Percentiles rank a stretch among this genome's conserved stretches.
Conservation (phyloP, 805 yeast species). For the Candida nonsorbophila region DNA sequence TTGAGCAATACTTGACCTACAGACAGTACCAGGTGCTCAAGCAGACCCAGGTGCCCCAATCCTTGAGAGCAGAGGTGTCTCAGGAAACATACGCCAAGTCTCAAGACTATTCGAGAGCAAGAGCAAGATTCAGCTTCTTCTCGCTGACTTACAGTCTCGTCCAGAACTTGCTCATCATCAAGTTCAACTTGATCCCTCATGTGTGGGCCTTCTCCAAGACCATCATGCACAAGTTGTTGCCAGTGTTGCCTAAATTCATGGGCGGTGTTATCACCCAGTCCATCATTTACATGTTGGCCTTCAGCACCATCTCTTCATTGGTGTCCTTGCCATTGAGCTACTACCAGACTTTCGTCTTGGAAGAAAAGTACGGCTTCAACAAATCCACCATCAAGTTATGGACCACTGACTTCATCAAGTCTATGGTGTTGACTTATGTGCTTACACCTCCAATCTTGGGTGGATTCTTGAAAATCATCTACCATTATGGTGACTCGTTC, state of each 20-base stretch:
- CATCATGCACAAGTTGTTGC: constrained; percentile 50
- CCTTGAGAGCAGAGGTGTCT: constrained; percentile 63
- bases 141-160: constrained; percentile 45
- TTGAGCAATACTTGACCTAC: constrained; percentile 66
- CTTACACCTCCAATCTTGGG: constrained; percentile 72
- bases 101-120: constrained; percentile 74
- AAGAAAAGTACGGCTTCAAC: constrained; percentile 91
- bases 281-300: constrained; percentile 51
- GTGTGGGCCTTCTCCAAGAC: constrained; percentile 49
- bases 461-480: constrained; percentile 75
- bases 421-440: constrained; percentile 44
- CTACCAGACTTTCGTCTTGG: constrained; percentile 81
- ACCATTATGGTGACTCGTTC: constrained; percentile 73
- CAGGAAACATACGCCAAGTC: constrained; percentile 71
- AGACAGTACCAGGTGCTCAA: constrained; percentile 73
- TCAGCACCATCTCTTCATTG: constrained; percentile 48
- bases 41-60: constrained; percentile 54
- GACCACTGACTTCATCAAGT: constrained; percentile 67
- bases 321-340: constrained; percentile 63
- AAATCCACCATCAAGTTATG: constrained; percentile 72
- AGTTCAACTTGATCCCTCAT: constrained; percentile 46
- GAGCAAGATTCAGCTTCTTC: constrained; percentile 62
- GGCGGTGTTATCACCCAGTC: constrained; percentile 69
- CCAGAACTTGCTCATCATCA: constrained; percentile 54
- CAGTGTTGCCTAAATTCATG: constrained; percentile 29